phyloP scores from a whole-genome alignment of 257 asterid species.

The Scutellaria galericulata region DNA sequence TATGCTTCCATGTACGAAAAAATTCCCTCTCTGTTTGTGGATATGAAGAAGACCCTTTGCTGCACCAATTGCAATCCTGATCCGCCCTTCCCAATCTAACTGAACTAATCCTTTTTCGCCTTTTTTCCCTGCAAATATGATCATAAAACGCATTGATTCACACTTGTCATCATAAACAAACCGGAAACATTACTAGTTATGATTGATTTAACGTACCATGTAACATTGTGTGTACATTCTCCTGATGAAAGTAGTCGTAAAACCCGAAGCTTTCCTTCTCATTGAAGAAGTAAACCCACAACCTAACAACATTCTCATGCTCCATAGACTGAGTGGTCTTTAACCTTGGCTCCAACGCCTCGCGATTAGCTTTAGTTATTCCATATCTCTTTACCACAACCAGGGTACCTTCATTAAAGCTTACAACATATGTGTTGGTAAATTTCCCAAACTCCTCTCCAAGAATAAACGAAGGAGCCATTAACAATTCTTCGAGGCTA shows the following conservation, averaged over 20 bases:
- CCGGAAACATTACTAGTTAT: not conserved
- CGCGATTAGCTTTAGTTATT: not conserved
- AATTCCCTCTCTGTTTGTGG: not conserved
- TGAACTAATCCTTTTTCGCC: not conserved
- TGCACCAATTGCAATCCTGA: not conserved
- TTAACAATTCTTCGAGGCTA: not conserved
- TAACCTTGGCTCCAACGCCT: not conserved
- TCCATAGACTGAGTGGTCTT: not conserved
- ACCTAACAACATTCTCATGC: slow-evolving; percentile 20
- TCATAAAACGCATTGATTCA: not conserved
- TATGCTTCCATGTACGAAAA: not conserved
- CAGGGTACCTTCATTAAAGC: not conserved
- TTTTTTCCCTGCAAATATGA: not conserved
- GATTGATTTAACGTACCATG: not conserved
- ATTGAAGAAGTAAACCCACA: not conserved
- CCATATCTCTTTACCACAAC: not conserved
- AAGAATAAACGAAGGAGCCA: not conserved
- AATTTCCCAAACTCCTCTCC: not conserved
- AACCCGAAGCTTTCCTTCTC: not conserved
- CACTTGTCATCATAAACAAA: not conserved
- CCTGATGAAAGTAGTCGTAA: slow-evolving; percentile 9
- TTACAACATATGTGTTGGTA: not conserved
- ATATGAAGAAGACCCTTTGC: not conserved
- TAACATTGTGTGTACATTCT: slow-evolving; percentile 13
- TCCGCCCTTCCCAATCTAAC: not conserved